These are phyloP conservation scores for Cercospora sp. DNA, from an alignment of 2,329 filamentous ascomycete species.

Conservation along the genomic window DNA sequence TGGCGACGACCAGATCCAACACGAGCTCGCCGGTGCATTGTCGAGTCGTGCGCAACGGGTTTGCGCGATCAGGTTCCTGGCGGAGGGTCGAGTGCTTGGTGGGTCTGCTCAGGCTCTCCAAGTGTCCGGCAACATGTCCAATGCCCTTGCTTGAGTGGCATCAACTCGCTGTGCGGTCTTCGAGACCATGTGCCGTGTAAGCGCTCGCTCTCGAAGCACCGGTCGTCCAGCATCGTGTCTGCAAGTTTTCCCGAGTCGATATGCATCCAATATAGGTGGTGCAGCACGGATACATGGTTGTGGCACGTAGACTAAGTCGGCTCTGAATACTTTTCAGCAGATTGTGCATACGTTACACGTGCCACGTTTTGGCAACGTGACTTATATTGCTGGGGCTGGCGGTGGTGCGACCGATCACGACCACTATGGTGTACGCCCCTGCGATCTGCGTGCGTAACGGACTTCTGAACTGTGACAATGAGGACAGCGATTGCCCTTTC, in stretches of 20 bases:
- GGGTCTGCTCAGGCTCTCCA: neutral
- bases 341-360: slow-evolving; percentile 11
- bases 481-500: neutral
- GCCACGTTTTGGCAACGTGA: slow-evolving; percentile 15
- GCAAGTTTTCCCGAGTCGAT: neutral
- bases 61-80: neutral
- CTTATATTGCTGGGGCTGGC: slow-evolving; percentile 1
- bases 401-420: neutral
- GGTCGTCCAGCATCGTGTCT: neutral
- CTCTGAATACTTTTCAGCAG: neutral
- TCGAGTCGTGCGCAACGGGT: neutral
- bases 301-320: neutral
- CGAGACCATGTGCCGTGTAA: neutral
- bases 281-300: slow-evolving; percentile 3
- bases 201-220: neutral
- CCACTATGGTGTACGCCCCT: neutral
- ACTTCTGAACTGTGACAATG: neutral
- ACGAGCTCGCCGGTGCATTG: neutral
- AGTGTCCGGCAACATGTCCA: neutral
- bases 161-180: neutral
- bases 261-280: slow-evolving; percentile 3
- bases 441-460: neutral
- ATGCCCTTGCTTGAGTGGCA: neutral
- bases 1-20: neutral
- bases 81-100: neutral